Percentiles rank a stretch among this genome's conserved stretches.
phyloP scores from a whole-genome alignment of 768 basidiomycete species.

The Agrocybe praecox region DNA sequence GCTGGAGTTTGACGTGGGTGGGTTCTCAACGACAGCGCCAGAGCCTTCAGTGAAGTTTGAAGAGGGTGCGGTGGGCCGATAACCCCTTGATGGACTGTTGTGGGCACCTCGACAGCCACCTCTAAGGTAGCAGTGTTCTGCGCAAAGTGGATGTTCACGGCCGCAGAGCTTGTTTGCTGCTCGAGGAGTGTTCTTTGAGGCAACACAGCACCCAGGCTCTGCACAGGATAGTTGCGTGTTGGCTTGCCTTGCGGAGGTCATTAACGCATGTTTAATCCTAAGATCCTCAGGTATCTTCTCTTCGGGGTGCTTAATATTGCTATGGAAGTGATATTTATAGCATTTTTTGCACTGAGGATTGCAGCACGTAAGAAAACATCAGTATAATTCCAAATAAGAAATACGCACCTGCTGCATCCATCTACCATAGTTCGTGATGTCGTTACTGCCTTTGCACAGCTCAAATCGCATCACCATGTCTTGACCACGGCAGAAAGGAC shows the following conservation, averaged over 20 bases:
- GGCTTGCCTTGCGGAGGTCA: neutral
- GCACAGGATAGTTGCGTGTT: neutral
- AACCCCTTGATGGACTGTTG: neutral
- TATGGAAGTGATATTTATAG: neutral
- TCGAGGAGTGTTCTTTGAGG: neutral
- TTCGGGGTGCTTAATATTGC: neutral
- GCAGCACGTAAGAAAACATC: neutral
- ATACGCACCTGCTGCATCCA: neutral
- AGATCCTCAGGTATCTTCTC: neutral
- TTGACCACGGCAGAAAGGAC: neutral
- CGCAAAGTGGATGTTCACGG: neutral
- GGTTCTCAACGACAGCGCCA: neutral
- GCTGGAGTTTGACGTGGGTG: too few relatives aligned
- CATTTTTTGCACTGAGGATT: neutral
- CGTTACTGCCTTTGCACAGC: neutral
- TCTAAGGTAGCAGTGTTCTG: neutral
- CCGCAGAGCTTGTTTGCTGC: neutral
- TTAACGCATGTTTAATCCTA: neutral
- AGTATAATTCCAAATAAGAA: neutral
- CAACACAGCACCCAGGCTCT: neutral
- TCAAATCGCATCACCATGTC: neutral
- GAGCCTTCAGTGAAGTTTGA: neutral
- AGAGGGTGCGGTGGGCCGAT: neutral
- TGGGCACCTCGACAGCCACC: neutral
- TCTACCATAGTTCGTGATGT: neutral